Evolutionary conservation across 2,329 filamentous ascomycete genomes (phyloP).

Genomic region (Botrytis paeoniae): DNA sequence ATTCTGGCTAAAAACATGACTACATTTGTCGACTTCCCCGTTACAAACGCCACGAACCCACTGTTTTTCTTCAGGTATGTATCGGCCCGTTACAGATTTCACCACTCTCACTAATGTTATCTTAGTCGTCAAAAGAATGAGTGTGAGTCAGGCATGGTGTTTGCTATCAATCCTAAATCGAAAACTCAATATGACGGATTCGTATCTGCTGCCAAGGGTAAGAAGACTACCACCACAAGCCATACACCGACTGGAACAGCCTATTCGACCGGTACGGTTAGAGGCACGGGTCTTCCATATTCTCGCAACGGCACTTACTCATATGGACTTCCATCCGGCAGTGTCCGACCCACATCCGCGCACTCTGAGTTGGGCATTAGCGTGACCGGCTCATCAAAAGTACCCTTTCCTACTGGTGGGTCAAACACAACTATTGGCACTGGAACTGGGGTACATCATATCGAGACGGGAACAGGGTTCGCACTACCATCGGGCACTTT

Average conservation of each 20-base stretch:
- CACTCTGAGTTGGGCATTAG: not conserved
- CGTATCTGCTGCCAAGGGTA: slow-evolving; percentile 10
- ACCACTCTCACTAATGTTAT: slow-evolving; percentile 1
- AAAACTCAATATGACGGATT: slow-evolving; percentile 15
- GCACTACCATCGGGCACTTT: not conserved
- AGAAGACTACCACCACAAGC: not conserved
- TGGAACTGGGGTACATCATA: not conserved
- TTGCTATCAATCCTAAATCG: slow-evolving; percentile 22
- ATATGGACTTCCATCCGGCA: not conserved
- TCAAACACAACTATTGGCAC: not conserved
- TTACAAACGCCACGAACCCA: slow-evolving; percentile 14
- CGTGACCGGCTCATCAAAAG: slow-evolving; percentile 1
- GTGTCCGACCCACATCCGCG: not conserved
- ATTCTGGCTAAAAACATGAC: slow-evolving; percentile 17
- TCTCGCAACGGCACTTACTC: slow-evolving; percentile 13
- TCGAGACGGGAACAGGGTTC: not conserved
- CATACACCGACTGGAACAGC: slow-evolving; percentile 13
- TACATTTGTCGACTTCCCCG: slow-evolving; percentile 21
- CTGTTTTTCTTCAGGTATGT: slow-evolving; percentile 19
- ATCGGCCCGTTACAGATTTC: not conserved
- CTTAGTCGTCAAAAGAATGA: slow-evolving; percentile 18
- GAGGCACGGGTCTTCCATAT: slow-evolving; percentile 3
- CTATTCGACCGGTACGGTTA: not conserved
- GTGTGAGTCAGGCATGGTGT: slow-evolving; percentile 24
- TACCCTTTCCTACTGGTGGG: slow-evolving; percentile 9